Conservation (phyloP, 441 rosid species). For the Bruguiera hainesii region DNA sequence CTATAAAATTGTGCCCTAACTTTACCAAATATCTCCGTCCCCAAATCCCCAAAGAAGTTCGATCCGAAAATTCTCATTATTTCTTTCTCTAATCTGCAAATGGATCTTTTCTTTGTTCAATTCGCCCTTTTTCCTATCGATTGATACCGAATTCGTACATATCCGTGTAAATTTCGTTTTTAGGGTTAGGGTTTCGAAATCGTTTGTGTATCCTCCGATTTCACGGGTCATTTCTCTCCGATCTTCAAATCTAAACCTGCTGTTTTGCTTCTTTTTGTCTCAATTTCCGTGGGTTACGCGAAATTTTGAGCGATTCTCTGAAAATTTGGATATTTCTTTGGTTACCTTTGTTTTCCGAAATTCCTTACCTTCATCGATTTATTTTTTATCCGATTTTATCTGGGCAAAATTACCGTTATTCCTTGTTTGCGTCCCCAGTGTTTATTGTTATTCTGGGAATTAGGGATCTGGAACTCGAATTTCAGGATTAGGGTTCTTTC, state of each 20-base stretch:
- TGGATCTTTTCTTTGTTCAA: not conserved
- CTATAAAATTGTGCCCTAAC: slow-evolving; percentile 25
- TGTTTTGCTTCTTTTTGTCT: not conserved
- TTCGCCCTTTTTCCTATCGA: slow-evolving; percentile 22
- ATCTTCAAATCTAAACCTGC: slow-evolving; percentile 16
- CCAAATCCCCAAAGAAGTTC: slow-evolving; percentile 7
- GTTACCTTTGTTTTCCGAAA: not conserved
- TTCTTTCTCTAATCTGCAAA: not conserved
- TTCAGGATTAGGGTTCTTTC: not conserved
- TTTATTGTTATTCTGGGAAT: not conserved
- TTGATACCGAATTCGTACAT: slow-evolving; percentile 10
- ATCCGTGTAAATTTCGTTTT: slow-evolving; percentile 13
- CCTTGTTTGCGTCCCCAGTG: not conserved
- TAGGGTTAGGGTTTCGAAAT: slow-evolving; percentile 40
- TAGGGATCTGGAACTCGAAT: not conserved
- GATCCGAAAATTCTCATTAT: slow-evolving; percentile 7
- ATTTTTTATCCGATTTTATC: not conserved
- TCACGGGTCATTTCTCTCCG: slow-evolving; percentile 7
- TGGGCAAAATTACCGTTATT: not conserved
- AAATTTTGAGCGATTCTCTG: slow-evolving; percentile 4
- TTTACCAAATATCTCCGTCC: slow-evolving; percentile 8
- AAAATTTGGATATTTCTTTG: not conserved
- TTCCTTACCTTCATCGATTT: not conserved
- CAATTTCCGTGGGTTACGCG: slow-evolving; percentile 15
- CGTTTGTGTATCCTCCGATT: slow-evolving; percentile 2